Conservation (phyloP, 2,329 filamentous ascomycete species). For the Stagonosporopsis tanaceti region DNA sequence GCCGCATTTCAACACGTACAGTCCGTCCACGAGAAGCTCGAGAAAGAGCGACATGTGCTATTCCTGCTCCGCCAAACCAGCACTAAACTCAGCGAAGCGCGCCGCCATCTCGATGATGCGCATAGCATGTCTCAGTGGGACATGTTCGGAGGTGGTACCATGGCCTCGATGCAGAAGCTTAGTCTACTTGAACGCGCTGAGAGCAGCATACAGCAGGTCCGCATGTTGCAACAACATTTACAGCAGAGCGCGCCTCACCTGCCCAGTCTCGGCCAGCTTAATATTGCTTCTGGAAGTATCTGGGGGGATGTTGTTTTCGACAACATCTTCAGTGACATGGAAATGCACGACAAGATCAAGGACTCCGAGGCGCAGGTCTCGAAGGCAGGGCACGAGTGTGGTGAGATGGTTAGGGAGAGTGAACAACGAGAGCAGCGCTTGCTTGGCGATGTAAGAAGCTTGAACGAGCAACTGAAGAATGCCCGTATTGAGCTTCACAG, state of each 20-base stretch:
- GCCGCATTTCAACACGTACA: constrained; percentile 24
- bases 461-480: constrained; percentile 40
- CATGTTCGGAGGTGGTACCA: constrained; percentile 60
- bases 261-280: constrained; percentile 49
- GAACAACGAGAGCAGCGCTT: constrained; percentile 40
- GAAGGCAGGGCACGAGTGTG: constrained; percentile 29
- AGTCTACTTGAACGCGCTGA: constrained; percentile 61
- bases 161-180: constrained; percentile 63
- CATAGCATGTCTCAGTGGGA: constrained; percentile 50
- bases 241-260: constrained; percentile 52
- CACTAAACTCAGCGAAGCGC: constrained; percentile 32
- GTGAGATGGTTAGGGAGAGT: constrained; percentile 46
- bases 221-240: constrained; percentile 51
- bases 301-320: constrained; percentile 64
- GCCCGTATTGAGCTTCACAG: constrained; percentile 54
- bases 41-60: constrained; percentile 36
- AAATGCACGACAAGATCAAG: constrained; percentile 62
- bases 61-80: constrained; percentile 37
- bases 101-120: constrained; percentile 32
- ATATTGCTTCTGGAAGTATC: constrained; percentile 57
- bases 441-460: constrained; percentile 37
- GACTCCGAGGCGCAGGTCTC: constrained; percentile 48
- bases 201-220: constrained; percentile 52
- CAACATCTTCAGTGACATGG: constrained; percentile 62
- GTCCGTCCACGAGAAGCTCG: constrained; percentile 26